These are phyloP conservation scores for Diutina catenulata DNA, from an alignment of 1,139 yeast genomes.

Conservation along the genomic window DNA sequence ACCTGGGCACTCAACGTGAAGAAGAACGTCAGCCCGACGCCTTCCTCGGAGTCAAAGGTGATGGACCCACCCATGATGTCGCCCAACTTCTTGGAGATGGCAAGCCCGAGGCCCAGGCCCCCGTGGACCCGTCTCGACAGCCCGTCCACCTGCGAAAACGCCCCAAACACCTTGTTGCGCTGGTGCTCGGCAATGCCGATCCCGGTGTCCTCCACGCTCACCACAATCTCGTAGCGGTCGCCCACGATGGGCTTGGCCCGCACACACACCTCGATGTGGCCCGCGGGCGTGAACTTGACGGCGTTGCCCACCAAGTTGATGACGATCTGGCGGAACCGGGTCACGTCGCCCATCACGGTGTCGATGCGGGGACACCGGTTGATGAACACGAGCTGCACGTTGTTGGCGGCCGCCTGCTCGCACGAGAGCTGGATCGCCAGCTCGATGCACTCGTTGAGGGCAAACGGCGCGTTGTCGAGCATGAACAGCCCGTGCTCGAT, in stretches of 20 bases:
- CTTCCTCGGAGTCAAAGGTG: constrained; percentile 39
- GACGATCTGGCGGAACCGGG: constrained; percentile 41
- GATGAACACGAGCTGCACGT: constrained; percentile 36
- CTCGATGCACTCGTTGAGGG: constrained; percentile 38
- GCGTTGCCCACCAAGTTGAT: constrained; percentile 49
- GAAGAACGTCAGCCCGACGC: constrained; percentile 40
- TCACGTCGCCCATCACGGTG: constrained; percentile 37
- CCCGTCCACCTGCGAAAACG: constrained; percentile 52
- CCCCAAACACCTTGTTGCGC: constrained; percentile 39
- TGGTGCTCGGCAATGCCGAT: constrained; percentile 46
- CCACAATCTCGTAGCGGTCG: constrained; percentile 28
- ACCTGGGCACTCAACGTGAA: constrained; percentile 17
- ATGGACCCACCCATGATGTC: constrained; percentile 49
- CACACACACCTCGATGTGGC: constrained; percentile 33
- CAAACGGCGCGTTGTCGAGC: constrained; percentile 36
- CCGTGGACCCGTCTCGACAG: constrained; percentile 46
- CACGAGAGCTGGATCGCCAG: constrained; percentile 41
- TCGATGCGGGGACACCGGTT: constrained; percentile 33
- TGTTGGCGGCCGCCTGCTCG: constrained; percentile 37
- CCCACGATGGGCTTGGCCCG: constrained; percentile 18
- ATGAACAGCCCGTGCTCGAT: constrained; percentile 45
- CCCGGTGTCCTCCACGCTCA: constrained; percentile 45
- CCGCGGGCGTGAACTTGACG: constrained; percentile 40
- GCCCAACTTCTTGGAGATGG: constrained; percentile 45
- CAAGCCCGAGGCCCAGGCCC: constrained; percentile 50